Evolutionary conservation across 1,139 yeast genomes (phyloP), one percentile per base, ranked within the genome.

Genomic region (Diutina ranongensis): DNA sequence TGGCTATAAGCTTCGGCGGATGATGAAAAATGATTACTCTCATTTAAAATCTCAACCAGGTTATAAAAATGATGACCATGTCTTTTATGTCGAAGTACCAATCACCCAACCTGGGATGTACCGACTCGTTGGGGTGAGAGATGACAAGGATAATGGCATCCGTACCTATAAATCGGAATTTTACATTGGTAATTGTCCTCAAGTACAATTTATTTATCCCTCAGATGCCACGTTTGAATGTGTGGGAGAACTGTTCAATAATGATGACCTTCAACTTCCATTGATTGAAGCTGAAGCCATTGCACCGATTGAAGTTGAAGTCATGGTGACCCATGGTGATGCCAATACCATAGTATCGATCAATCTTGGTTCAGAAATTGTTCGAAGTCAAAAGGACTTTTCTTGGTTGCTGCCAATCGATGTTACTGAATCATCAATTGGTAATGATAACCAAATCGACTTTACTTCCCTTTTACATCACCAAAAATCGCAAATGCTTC

Each of bases 141-240:
- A 87, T 55, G 63, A 71, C 3, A 78, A 83, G 35, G 74, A 76
- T 32, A 64, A 83, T 45, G 75, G 74, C 33, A 79, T 92, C 42
- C 72, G 87, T 50, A 70, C 82, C 1, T 76, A 72, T 51, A 78
- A 75, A 49, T 76, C 85, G 0, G 82, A 80, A 47, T 72, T 87
- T 32, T 57, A 82, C 31, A 72, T 92, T 13, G 78, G 94, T 1
- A 61, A 70, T 38, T 92, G 99, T 59, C 99, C 99, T 1, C 67
- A 67, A 18, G 94, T 86, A 0, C 59, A 64, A 35, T 72, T 80
- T 49, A 56, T 61, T 2, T 61, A 64, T 33, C 67, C 75, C 1
- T 51, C 49, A 8, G 51, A 54, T 7, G 54, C 59, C 15, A 56
- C 59, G n/a, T 76, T 80, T 53, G 72, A 75, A 51, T 88, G 96